Evolutionary conservation across 306 rosid genomes (phyloP).

Genomic region (Trichosanthes truncata): DNA sequence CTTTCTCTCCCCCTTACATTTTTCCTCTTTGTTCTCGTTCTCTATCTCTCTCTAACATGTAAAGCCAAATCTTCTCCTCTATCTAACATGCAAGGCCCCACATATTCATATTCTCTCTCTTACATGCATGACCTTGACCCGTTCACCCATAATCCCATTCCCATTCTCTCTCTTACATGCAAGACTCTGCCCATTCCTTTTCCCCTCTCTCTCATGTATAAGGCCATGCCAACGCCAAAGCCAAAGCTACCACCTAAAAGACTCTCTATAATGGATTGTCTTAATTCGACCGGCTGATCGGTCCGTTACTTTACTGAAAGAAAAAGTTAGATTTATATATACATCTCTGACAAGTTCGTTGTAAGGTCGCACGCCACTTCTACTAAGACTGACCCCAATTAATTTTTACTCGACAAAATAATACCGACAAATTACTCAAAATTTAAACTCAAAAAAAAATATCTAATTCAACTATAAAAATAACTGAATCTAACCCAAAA

Average conservation of each 20-base stretch:
- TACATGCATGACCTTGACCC: not conserved
- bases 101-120: not conserved
- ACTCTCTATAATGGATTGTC: not conserved
- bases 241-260: not conserved
- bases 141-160: not conserved
- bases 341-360: not conserved
- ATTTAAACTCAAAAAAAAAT: no score
- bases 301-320: not conserved
- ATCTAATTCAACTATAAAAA: no score
- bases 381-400: not conserved
- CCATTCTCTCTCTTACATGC: not conserved
- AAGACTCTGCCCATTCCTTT: not conserved
- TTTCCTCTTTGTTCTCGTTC: no score
- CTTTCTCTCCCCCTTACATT: no score
- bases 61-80: not conserved
- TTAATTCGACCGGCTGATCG: not conserved
- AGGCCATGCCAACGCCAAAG: not conserved
- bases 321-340: not conserved
- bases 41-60: not conserved
- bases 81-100: not conserved
- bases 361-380: not conserved
- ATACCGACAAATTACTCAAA: no score
- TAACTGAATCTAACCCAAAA: no score
- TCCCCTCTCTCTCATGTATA: not conserved
- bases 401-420: no score